Base-by-base conservation (phyloP, 2,329 filamentous ascomycete genomes). In the Aspergillus sp. region DNA sequence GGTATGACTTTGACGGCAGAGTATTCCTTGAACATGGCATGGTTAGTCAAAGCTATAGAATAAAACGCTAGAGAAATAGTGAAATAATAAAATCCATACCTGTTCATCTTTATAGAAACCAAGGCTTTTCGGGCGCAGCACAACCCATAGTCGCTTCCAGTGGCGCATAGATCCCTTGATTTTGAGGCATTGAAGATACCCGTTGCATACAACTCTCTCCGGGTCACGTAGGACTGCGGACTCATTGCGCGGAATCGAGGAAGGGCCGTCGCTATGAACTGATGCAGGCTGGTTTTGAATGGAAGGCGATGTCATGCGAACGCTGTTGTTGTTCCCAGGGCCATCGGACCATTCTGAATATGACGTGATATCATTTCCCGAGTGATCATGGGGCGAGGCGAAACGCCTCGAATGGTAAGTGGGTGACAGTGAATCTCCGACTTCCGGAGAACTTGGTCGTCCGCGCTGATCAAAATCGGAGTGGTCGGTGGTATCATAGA, bases 121-220 rank as follows among this genome's bases (percentile, higher is more conserved):
- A 32, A 99, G 81, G 64, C 91, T 92, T 55, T 90, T 88, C 1
- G 91, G 89, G 32, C 95, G 90, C 55, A 99, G 84, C 0, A 98
- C 95, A 12, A 90, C 90, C 95, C 95, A 98, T 61, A 92, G 84
- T 69, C 92, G 89, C 81, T 97, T 97, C 95, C 95, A 99, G 71
- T 96, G 91, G 50, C 90, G 88, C 57, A 99, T 86, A 8, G 92
- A 92, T 50, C 76, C 75, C 70, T 92, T 93, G 63, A 89, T 91
- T 69, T 91, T 92, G 59, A 97, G 85, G 63, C 92, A 87, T 75
- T 91, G 90, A 32, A 98, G 85, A 83, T 92, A 93, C 55, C 94
- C 93, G 73, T 98, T 92, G 85, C 91, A 97, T 48, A 98, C 85
- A n/a, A 98, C 89, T 25, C 93, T 89, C 74, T 97, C 93, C 0